Base-by-base conservation (phyloP, 2,329 filamentous ascomycete species). In the Venturia aucupariae region DNA sequence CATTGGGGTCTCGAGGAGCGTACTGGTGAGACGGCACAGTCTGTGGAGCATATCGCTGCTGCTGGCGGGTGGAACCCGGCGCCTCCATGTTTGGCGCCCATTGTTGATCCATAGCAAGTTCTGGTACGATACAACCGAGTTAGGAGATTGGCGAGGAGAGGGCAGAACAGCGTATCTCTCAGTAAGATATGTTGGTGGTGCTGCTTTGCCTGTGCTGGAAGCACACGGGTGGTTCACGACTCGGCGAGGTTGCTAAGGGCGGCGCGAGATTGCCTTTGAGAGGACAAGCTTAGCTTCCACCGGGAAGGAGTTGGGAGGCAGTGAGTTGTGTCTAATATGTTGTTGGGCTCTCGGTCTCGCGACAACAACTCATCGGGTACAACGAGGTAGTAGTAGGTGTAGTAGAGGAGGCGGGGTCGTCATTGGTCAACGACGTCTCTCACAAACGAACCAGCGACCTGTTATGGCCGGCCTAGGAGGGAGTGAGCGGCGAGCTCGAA, bases 1-100 rank as follows among this genome's bases (percentile, higher is more conserved):
- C 70, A 44, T 38, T 62, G 55, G 27, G 41, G 59, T 64, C 65
- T 61, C 65, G 51, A 46, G 27, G 66, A 38, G 62, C 48, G 59
- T 61, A 64, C 41, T 66, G 66, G 38, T 65, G 66, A 42, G 59
- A 65, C 44, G 65, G 65, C 19, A 67, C 24, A 15, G 65, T 66
- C 61, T 62, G 63, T 41, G 63, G 62, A 54, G 59, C 62, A 48
- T 55, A 65, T 32, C 48, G 66, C 62, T 48, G 66, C 62, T 48
- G 51, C 32, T 51, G 63, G 62, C 63, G 63, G 41, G 5, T 61
- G 69, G 73, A 69, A 64, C 46, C 46, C 46, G 46, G 46, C 46
- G 70, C 69, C 63, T 76, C 74, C 65, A 71, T 69, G 67, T 75
- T 74, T 65, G 72, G 68, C 63, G 72, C 68, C 74, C 74, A 76